Evolutionary conservation across 371 early-diverging fungal genomes (phyloP).

Genomic region (Choanephora cucurbitarum): DNA sequence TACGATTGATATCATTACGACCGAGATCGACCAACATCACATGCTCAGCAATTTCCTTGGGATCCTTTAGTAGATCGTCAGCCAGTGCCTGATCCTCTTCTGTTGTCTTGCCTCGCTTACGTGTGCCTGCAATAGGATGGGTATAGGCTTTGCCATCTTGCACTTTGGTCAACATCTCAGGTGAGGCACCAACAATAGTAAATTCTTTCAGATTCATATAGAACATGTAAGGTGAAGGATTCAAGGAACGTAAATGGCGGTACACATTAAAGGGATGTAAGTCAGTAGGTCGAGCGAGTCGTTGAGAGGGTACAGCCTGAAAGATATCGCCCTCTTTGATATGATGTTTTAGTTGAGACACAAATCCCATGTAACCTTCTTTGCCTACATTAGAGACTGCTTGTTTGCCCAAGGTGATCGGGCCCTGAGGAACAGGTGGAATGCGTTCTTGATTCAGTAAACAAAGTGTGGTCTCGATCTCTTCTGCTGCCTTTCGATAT

Average conservation of each 20-base stretch:
- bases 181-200: conserved; percentile 96
- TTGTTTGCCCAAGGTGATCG: conserved; percentile 66
- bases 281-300: conserved; percentile 81
- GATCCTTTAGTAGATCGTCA: conserved; percentile 79
- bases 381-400: conserved; percentile 85
- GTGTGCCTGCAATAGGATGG: conserved; percentile 97
- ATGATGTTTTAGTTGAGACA: conserved; percentile 83
- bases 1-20: conserved; percentile 95
- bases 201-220: conserved; percentile 91
- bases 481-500: conserved; percentile 66
- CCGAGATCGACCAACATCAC: conserved; percentile 98
- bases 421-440: conserved; percentile 61
- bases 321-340: conserved; percentile 95
- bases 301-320: conserved; percentile 95
- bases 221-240: conserved; percentile 99
- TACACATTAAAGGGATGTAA: conserved; percentile 98
- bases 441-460: conserved; percentile 59
- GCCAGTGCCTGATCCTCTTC: conserved; percentile 87
- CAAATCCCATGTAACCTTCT: conserved; percentile 88
- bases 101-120: conserved; percentile 81
- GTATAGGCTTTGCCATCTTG: conserved; percentile 81
- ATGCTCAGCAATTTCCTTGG: conserved; percentile 95
- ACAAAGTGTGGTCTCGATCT: conserved; percentile 64
- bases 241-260: conserved; percentile 90
- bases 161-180: conserved; percentile 96